Conservation (phyloP, 169 alveolate genomes). For the Plasmodium gonderi region DNA sequence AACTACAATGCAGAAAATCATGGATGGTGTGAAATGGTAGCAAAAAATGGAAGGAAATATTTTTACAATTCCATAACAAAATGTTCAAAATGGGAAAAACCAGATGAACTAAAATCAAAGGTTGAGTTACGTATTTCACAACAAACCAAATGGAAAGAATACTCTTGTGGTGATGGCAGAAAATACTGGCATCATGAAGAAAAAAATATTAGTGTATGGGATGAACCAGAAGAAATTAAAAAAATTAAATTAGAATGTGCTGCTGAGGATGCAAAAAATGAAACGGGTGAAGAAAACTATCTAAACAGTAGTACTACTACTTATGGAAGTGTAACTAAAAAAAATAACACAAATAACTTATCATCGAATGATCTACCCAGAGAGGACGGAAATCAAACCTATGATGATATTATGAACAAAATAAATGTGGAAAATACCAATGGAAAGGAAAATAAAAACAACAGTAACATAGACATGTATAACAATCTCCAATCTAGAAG, state of each 20-base stretch:
- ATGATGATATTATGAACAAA: not conserved
- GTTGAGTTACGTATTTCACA: slow-evolving; percentile 73
- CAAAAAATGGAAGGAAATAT: slow-evolving; percentile 88
- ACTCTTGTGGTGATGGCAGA: slow-evolving; percentile 69
- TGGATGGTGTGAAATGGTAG: slow-evolving; percentile 85
- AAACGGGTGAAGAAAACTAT: not conserved
- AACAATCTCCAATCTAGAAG: not conserved
- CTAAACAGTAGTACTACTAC: not conserved
- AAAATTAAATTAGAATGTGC: slow-evolving; percentile 73
- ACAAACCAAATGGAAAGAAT: slow-evolving; percentile 79
- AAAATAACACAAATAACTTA: slow-evolving; percentile 4
- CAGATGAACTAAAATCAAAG: slow-evolving; percentile 84
- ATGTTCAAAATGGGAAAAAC: slow-evolving; percentile 87
- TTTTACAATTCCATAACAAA: slow-evolving; percentile 84
- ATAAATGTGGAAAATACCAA: not conserved
- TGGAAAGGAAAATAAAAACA: not conserved
- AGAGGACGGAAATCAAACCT: not conserved
- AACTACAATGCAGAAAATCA: slow-evolving; percentile 28
- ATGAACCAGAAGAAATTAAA: slow-evolving; percentile 79
- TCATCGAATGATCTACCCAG: not conserved
- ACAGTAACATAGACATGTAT: not conserved
- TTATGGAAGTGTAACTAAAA: not conserved
- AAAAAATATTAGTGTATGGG: slow-evolving; percentile 77
- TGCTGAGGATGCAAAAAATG: slow-evolving; percentile 17
- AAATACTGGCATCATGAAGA: slow-evolving; percentile 73